phyloP scores from a whole-genome alignment of 2,329 filamentous ascomycete species.

The Thelonectria discophora region DNA sequence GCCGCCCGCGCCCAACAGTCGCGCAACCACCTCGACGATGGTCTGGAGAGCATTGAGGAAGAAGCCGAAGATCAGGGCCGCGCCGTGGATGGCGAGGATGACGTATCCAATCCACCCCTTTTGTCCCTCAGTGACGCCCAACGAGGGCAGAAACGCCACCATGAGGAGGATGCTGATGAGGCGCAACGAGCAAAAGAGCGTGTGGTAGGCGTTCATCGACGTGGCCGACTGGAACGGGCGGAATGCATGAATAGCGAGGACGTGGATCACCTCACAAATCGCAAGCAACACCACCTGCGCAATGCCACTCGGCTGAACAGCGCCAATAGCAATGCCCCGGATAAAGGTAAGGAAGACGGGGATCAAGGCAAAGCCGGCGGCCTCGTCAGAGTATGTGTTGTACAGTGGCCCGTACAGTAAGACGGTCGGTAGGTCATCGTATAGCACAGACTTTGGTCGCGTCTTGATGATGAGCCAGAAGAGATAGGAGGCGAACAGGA shows the following conservation, averaged over 20 bases:
- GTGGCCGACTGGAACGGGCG: constrained; percentile 89
- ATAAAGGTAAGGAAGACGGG: constrained; percentile 86
- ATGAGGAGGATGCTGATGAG: constrained; percentile 80
- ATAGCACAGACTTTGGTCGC: constrained; percentile 84
- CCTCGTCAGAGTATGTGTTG: constrained; percentile 96
- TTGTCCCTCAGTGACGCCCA: constrained; percentile 78
- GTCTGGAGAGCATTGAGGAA: constrained; percentile 92
- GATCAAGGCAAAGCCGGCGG: constrained; percentile 87
- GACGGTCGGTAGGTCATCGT: constrained; percentile 91
- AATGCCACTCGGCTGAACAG: constrained; percentile 90
- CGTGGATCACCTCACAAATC: constrained; percentile 91
- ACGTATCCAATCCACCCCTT: constrained; percentile 97
- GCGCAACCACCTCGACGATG: constrained; percentile 85
- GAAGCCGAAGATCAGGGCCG: constrained; percentile 89
- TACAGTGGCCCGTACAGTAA: constrained; percentile 92
- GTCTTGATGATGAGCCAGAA: constrained; percentile 82
- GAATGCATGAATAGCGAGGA: constrained; percentile 88
- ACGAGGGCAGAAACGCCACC: constrained; percentile 83
- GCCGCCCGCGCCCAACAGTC: constrained; percentile 83
- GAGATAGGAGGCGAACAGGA: constrained; percentile 80
- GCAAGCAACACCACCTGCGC: constrained; percentile 92
- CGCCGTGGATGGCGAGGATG: constrained; percentile 85
- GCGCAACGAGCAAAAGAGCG: constrained; percentile 80
- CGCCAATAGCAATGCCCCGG: constrained; percentile 89
- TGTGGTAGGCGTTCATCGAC: constrained; percentile 97